Evolutionary conservation across 805 yeast genomes (phyloP).

Genomic region (Kurtzmaniella fragi): DNA sequence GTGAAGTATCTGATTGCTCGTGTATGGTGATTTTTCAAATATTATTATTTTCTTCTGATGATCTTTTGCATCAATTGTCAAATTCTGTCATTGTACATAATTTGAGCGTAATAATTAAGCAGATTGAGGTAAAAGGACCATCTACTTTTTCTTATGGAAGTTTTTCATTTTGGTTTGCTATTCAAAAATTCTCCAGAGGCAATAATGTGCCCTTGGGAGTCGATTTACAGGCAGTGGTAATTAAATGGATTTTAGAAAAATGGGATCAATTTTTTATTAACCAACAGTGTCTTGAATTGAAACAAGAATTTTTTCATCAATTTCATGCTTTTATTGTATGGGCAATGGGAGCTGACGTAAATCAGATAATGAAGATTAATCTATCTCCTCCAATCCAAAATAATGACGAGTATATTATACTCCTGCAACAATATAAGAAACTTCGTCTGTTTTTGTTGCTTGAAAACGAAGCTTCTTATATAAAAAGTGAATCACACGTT

Average conservation of each 20-base stretch:
- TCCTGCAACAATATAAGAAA: no score
- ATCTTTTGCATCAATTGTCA: background rate
- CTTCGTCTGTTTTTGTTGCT: no score
- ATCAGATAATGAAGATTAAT: background rate
- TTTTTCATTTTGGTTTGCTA: conserved; percentile 48
- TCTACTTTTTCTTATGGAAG: conserved; percentile 39
- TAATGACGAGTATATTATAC: background rate
- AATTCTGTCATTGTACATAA: no score
- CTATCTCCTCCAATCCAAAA: background rate
- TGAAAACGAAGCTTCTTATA: no score
- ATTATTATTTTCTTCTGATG: background rate
- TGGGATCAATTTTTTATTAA: conserved; percentile 28
- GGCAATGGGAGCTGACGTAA: conserved; percentile 28
- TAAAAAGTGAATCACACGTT: no score
- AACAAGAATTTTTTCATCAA: background rate
- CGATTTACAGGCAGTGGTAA: conserved; percentile 22
- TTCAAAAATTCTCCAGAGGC: conserved; percentile 30
- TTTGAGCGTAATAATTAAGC: conserved; percentile 33
- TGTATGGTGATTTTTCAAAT: background rate
- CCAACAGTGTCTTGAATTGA: background rate
- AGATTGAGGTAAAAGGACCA: conserved; percentile 63
- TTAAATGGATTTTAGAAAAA: conserved; percentile 49
- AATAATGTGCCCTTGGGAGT: conserved; percentile 24
- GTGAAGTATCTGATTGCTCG: no score
- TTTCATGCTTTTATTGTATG: conserved; percentile 30